Percentiles rank a stretch among this genome's conserved stretches.
These are phyloP conservation scores for Neurospora hispaniola DNA, from an alignment of 495 filamentous ascomycete genomes.

Conservation along the genomic window DNA sequence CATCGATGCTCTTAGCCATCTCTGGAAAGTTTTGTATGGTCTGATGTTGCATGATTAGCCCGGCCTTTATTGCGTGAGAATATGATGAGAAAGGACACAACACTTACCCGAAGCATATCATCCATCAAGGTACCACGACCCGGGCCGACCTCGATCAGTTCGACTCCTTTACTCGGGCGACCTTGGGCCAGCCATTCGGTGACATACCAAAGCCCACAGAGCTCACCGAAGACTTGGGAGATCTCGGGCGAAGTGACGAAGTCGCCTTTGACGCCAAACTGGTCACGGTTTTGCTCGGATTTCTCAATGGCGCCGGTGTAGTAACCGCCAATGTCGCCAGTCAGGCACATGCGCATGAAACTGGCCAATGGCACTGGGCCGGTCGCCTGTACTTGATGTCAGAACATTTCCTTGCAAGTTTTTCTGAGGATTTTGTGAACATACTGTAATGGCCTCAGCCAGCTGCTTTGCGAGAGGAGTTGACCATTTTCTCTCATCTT, in stretches of 20 bases:
- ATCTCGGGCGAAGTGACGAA: constrained; percentile 97
- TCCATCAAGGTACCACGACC: constrained; percentile 95
- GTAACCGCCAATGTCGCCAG: constrained; percentile 82
- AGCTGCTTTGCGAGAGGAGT: constrained; percentile 82
- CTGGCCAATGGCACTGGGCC: constrained; percentile 85
- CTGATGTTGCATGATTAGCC: constrained; percentile 30
- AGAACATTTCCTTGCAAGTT: not conserved
- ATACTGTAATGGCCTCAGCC: constrained; percentile 71
- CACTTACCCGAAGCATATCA: constrained; percentile 77
- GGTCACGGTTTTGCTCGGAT: constrained; percentile 47
- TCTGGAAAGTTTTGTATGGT: constrained; percentile 74
- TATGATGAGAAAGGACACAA: not conserved
- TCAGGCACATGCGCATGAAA: constrained; percentile 98
- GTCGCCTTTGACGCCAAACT: constrained; percentile 84
- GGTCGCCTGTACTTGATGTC: constrained; percentile 43
- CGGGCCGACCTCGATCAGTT: constrained; percentile 88
- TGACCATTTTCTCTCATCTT: constrained; percentile 56
- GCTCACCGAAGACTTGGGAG: constrained; percentile 91
- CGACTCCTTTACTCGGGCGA: constrained; percentile 53
- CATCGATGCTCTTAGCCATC: constrained; percentile 66
- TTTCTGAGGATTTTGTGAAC: not conserved
- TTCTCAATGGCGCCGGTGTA: constrained; percentile 60
- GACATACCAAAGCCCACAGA: constrained; percentile 87
- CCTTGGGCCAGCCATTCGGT: constrained; percentile 95
- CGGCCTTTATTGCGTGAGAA: not conserved